phyloP scores from a whole-genome alignment of 805 yeast genomes.

The Kluyveromyces dobzhanskii region DNA sequence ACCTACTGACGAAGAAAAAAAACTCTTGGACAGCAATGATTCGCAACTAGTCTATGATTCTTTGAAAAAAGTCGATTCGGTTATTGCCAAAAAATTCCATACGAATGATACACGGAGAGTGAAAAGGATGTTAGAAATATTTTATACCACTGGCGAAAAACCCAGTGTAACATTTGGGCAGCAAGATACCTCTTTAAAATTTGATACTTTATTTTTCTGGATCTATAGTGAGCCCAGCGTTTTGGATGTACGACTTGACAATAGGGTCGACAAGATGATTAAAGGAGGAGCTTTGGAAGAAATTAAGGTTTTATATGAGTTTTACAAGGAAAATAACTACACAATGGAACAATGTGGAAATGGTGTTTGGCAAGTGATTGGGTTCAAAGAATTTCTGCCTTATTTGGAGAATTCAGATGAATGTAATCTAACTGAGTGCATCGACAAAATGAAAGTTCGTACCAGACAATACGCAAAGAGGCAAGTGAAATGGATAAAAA shows the following conservation, averaged over 20 bases:
- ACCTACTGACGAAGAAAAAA: slow-evolving; percentile 27
- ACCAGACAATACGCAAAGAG: slow-evolving; percentile 82
- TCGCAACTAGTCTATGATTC: slow-evolving; percentile 31
- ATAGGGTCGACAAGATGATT: slow-evolving; percentile 80
- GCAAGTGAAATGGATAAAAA: slow-evolving; percentile 87
- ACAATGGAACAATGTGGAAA: slow-evolving; percentile 41
- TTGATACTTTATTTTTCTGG: slow-evolving; percentile 71
- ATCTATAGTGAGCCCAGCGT: slow-evolving; percentile 55
- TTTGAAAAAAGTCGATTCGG: slow-evolving; percentile 55
- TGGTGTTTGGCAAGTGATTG: slow-evolving; percentile 93
- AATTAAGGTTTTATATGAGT: slow-evolving; percentile 47
- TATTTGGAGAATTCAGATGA: slow-evolving; percentile 37
- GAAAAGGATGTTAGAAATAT: slow-evolving; percentile 74
- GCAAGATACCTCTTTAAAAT: slow-evolving; percentile 53
- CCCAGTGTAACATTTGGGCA: slow-evolving; percentile 64
- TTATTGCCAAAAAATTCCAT: slow-evolving; percentile 72
- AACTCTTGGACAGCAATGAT: slow-evolving; percentile 42
- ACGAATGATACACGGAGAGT: slow-evolving; percentile 82
- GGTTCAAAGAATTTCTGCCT: slow-evolving; percentile 82
- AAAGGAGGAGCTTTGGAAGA: slow-evolving; percentile 61
- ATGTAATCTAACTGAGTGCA: slow-evolving; percentile 36
- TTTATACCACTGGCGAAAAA: slow-evolving; percentile 50
- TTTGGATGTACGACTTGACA: slow-evolving; percentile 58
- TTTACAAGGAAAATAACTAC: slow-evolving; percentile 28
- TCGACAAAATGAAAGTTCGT: slow-evolving; percentile 69